These are phyloP conservation scores for Quercus phellos DNA, from an alignment of 331 rosid species.

Conservation along the genomic window DNA sequence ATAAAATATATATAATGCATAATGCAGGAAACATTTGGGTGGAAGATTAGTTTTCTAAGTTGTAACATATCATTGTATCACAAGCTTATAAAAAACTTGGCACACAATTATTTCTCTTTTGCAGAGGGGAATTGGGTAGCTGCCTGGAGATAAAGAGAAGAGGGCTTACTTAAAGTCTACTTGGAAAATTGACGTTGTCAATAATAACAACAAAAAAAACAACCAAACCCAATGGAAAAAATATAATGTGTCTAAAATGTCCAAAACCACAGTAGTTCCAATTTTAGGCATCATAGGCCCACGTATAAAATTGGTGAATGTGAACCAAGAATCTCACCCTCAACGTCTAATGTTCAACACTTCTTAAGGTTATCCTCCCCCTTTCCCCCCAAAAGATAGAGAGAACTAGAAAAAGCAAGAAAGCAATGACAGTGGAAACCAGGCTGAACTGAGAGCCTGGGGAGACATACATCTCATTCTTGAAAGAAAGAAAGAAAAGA, in stretches of 20 bases:
- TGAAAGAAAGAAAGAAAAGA: not conserved
- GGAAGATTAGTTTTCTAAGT: not conserved
- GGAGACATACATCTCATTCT: not conserved
- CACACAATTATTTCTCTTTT: not conserved
- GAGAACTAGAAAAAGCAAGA: not conserved
- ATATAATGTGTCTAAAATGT: not conserved
- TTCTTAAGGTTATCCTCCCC: not conserved
- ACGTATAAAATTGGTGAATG: too few relatives aligned
- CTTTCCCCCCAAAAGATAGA: not conserved
- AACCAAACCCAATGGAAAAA: not conserved
- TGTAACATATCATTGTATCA: not conserved
- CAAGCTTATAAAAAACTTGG: not conserved
- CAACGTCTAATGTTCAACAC: not conserved
- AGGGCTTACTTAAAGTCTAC: too few relatives aligned
- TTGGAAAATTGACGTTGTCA: too few relatives aligned
- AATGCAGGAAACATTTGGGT: not conserved
- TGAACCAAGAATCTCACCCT: not conserved
- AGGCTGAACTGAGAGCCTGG: constrained; percentile 3
- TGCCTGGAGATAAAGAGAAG: not conserved
- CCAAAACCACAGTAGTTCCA: not conserved
- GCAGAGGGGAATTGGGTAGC: not conserved
- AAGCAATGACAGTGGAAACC: not conserved
- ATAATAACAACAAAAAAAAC: too few relatives aligned
- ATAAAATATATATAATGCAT: not conserved
- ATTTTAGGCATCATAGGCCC: not conserved